Base-by-base conservation (phyloP, 495 filamentous ascomycete genomes). In the Podospora bellae-mahoneyi region DNA sequence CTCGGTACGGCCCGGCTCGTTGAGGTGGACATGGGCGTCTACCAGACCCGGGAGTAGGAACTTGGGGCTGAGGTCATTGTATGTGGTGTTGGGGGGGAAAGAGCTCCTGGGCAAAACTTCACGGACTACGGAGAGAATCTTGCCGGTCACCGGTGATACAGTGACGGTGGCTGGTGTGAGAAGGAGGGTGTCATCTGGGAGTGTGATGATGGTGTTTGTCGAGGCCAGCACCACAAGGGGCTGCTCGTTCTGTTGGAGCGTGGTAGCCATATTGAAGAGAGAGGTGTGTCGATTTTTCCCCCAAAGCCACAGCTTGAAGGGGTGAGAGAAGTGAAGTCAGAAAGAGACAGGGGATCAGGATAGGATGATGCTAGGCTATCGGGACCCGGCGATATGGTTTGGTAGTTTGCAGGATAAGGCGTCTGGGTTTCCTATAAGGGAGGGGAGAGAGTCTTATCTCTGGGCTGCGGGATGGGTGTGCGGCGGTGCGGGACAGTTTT, bases 11-110 rank as follows among this genome's bases (percentile, higher is more conserved):
- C 95, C 95, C 0, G 95, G 95, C 81, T 99, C 95, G 74, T 99
- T 99, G 73, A 99, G 87, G 78, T 99, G 95, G 39, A 99, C 95
- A 77, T 99, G 95, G 18, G 95, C 95, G 78, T 99, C 95, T 13
- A 99, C 95, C 44, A 99, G 83, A 20, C 95, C 95, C 0, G 95
- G 95, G 39, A 99, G 86, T 44, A 99, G 81, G 20, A 97, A 82
- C 78, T 89, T 84, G n/a, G 95, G 93, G 16, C 90, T 91, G 80
- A 96, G 89, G 81, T 99, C 91, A 57, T 83, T 85, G 73, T 97
- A 98, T 7, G 83, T 84, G 18, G 89, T 88, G 32, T 85, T 88
- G 0, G 81, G 75, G 0, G 92, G 90, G 78, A 99, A 97, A 13
- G 87, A 84, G 2, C 86, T 83, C 15, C 80, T 78, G 4, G 91